A percentile compares a stretch with the other conserved stretches of the same genome.
Conservation (phyloP, 257 asterid species). For the Schizonepeta tenuifolia region DNA sequence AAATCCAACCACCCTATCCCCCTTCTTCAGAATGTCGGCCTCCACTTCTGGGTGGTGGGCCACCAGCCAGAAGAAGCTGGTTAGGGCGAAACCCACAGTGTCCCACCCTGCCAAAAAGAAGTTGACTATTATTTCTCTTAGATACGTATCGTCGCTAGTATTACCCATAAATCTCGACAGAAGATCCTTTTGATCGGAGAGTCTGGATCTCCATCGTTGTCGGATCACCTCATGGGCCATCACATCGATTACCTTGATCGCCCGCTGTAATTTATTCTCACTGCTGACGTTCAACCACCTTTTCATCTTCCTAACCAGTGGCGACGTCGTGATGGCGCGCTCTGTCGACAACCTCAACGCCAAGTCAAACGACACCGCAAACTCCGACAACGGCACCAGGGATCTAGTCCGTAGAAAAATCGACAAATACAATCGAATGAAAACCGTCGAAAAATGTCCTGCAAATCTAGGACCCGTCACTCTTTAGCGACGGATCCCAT, state of each 20-base stretch:
- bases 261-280: conserved; percentile 33
- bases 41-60: conserved; percentile 48
- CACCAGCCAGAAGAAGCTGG: conserved; percentile 45
- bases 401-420: conserved; percentile 48
- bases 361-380: conserved; percentile 38
- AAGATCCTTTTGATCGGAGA: conserved; percentile 36
- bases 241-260: conserved; percentile 27
- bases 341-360: conserved; percentile 48
- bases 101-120: conserved; percentile 48
- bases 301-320: conserved; percentile 43
- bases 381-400: conserved; percentile 36
- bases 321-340: conserved; percentile 42
- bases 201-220: conserved; percentile 36
- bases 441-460: conserved; percentile 43
- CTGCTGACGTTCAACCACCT: conserved; percentile 37
- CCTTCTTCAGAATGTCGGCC: conserved; percentile 39
- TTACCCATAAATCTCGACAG: conserved; percentile 47
- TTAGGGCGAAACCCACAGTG: conserved; percentile 43
- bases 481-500: conserved; percentile 22
- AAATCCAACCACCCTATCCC: conserved; percentile 36
- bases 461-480: conserved; percentile 35
- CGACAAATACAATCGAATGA: conserved; percentile 45
- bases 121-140: conserved; percentile 45
- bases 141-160: conserved; percentile 32
- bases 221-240: conserved; percentile 41